Evolutionary conservation across 2,329 filamentous ascomycete genomes (phyloP), one percentile per base, ranked within the genome.

Genomic region (Emydomyces testavorans): DNA sequence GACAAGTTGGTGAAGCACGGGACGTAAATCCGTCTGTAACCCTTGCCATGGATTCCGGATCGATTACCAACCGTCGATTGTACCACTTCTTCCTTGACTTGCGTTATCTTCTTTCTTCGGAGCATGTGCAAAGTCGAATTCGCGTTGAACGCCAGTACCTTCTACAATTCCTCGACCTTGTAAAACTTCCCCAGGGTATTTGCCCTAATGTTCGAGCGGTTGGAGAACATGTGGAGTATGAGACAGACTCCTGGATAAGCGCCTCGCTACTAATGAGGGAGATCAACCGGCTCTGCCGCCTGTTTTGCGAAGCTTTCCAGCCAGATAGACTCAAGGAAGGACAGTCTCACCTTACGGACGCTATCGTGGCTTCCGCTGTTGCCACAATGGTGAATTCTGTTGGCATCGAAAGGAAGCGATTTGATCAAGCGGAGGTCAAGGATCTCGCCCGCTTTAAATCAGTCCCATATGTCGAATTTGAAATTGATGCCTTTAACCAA

Each of bases 21-120:
- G 84, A 94, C 55, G 83, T 96, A 35, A 83, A 87, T 49, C 83
- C 86, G 0, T 83, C 81, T 57, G 90, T 88, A 1, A 88, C 88
- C 1, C 73, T 98, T 40, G 87, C 88, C 0, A 94, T 96, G 58
- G 92, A 98, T 62, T 84, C 87, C 28, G 92, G 92, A 1, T 92
- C 90, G 1, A 87, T 96, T 13, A 94, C 89, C 0, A 98, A 98
- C 63, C 76, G 92, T 40, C 80, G 92, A 28, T 88, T 98, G 75
- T 95, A 95, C 60, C 92, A 96, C 65, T 98, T 98, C 71, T 98
- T 96, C 68, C 77, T 89, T 50, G 92, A 98, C 62, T 73, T 96
- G 55, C 87, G 88, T 58, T 94, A 92, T 65, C 78, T 98, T 0
- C 85, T 96, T 53, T 80, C 83, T 35, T 93, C 89, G 0, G 79